Conservation (phyloP, 352 stramenopile genomes). For the Phytophthora citricola region DNA sequence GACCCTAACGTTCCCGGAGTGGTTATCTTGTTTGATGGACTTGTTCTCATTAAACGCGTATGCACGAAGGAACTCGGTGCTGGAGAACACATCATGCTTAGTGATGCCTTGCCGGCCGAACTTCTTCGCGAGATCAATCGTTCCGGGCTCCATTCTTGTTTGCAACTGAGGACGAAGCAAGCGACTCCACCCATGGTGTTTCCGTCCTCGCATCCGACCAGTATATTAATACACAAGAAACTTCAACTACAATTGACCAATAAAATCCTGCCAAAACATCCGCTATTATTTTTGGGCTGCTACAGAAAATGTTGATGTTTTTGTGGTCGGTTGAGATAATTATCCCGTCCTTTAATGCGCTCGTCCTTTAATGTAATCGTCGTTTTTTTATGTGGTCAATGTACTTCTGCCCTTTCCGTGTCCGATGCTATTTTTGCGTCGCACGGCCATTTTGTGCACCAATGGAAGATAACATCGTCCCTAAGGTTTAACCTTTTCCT, state of each 20-base stretch:
- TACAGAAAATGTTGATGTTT: too few relatives aligned
- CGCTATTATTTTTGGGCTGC: too few relatives aligned
- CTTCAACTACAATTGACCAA: neutral
- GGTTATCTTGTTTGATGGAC: neutral
- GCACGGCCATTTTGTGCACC: too few relatives aligned
- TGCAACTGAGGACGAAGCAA: neutral
- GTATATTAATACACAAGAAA: neutral
- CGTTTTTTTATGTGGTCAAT: too few relatives aligned
- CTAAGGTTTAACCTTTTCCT: too few relatives aligned
- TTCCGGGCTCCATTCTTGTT: constrained; percentile 3
- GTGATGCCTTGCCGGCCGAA: neutral
- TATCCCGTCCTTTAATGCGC: too few relatives aligned
- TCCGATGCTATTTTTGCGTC: too few relatives aligned
- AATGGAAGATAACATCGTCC: too few relatives aligned
- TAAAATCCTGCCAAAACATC: neutral
- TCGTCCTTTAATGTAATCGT: too few relatives aligned
- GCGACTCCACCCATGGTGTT: neutral
- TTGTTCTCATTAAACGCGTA: neutral
- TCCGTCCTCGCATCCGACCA: neutral
- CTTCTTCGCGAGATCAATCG: neutral
- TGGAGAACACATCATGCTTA: constrained; percentile 3
- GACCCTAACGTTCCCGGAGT: neutral
- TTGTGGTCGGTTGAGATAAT: too few relatives aligned
- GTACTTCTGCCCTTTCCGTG: too few relatives aligned
- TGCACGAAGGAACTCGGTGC: neutral